Conservation (phyloP, 306 rosid genomes). For the Arachis hypogaea region DNA sequence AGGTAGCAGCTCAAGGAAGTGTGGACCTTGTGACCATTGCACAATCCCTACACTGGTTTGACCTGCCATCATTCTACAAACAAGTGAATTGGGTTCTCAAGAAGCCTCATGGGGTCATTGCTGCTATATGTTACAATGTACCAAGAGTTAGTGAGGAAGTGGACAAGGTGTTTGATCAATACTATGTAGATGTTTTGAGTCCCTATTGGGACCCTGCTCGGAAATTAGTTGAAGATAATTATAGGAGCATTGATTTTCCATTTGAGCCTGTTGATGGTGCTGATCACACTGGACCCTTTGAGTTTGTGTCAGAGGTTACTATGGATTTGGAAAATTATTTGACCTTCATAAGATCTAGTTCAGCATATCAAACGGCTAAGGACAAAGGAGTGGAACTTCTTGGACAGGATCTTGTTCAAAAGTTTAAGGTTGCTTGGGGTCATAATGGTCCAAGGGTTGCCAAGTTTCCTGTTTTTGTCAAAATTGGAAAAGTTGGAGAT, state of each 20-base stretch:
- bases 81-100: constrained; percentile 64
- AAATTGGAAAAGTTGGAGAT: constrained; percentile 68
- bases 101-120: constrained; percentile 75
- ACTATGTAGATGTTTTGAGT: constrained; percentile 17
- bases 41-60: constrained; percentile 81
- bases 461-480: constrained; percentile 58
- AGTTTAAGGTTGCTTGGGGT: constrained; percentile 65
- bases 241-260: constrained; percentile 68
- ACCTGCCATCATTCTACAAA: constrained; percentile 59
- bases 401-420: constrained; percentile 45
- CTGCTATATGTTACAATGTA: constrained; percentile 71
- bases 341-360: constrained; percentile 63
- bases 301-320: constrained; percentile 55
- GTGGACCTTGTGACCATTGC: constrained; percentile 77
- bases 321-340: constrained; percentile 60
- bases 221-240: constrained; percentile 52
- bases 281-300: constrained; percentile 66
- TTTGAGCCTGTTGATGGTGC: constrained; percentile 66
- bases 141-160: constrained; percentile 51
- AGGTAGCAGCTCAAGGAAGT: constrained; percentile 49
- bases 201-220: constrained; percentile 67
- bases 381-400: constrained; percentile 75
- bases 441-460: constrained; percentile 52
- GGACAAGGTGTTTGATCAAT: constrained; percentile 45
- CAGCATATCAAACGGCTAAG: constrained; percentile 79